phyloP scores from a whole-genome alignment of 371 early-diverging fungal genomes.

The Syncephalastrum monosporum region DNA sequence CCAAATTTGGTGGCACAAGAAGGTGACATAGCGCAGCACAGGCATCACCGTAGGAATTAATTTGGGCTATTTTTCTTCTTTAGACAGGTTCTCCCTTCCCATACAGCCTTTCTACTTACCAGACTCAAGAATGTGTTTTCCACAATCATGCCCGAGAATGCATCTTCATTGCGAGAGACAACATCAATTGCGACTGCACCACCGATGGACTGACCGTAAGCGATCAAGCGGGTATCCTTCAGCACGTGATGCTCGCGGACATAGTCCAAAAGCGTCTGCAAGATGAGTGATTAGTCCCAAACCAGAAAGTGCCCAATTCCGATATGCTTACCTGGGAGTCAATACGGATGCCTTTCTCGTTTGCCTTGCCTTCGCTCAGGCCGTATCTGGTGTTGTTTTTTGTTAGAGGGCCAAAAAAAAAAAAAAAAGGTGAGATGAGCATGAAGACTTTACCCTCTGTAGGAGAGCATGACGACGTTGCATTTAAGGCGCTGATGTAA shows the following conservation, averaged over 20 bases:
- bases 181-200: constrained; percentile 96
- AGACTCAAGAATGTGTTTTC: constrained; percentile 95
- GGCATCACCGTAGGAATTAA: constrained; percentile 88
- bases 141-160: constrained; percentile 81
- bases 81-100: not conserved
- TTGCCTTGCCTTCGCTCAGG: constrained; percentile 79
- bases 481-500: constrained; percentile 62
- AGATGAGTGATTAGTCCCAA: constrained; percentile 2
- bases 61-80: constrained; percentile 61
- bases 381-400: constrained; percentile 67
- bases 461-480: constrained; percentile 94
- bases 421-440: constrained; percentile 6
- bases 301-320: not conserved
- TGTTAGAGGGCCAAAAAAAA: not conserved
- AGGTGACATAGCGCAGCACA: constrained; percentile 63
- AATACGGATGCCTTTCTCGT: constrained; percentile 82
- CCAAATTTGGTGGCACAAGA: constrained; percentile 91
- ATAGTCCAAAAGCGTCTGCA: constrained; percentile 79
- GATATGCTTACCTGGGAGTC: constrained; percentile 73
- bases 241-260: constrained; percentile 71
- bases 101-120: constrained; percentile 40
- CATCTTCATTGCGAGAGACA: constrained; percentile 72
- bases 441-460: constrained; percentile 73
- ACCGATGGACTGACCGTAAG: constrained; percentile 95
- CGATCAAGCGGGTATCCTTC: constrained; percentile 72